Conservation (phyloP, 208 protist genomes). For the Trypanosoma vivax region DNA sequence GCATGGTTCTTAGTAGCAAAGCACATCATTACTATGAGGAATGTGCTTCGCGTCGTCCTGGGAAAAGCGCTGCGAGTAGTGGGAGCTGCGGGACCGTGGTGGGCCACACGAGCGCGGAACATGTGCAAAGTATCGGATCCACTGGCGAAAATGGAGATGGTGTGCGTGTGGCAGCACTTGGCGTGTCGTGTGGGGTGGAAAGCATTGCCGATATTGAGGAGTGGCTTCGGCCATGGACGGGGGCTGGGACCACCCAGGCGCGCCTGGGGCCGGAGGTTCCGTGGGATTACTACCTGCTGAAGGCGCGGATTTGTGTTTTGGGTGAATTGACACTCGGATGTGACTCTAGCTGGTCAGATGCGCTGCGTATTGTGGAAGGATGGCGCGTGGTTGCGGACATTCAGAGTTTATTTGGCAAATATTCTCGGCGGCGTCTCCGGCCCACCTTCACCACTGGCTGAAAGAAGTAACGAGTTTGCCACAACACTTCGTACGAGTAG, state of each 20-base stretch:
- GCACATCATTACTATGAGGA: conserved; percentile 25
- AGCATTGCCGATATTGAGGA: conserved; percentile 30
- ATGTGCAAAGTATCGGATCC: not conserved
- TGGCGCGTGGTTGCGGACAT: conserved; percentile 29
- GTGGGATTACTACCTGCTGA: conserved; percentile 75
- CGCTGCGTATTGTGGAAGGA: conserved; percentile 24
- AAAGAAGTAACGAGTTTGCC: not conserved
- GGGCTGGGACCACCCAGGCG: conserved; percentile 9
- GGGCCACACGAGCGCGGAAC: no score
- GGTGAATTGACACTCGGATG: conserved; percentile 1
- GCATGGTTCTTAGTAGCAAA: conserved; percentile 33
- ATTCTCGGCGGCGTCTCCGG: conserved; percentile 17
- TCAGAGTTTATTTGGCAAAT: conserved; percentile 24
- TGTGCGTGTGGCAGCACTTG: not conserved
- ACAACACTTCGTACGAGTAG: not conserved
- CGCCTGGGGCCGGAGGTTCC: conserved; percentile 52
- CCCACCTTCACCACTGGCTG: conserved; percentile 5
- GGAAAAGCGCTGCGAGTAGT: not conserved
- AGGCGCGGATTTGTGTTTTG: conserved; percentile 28
- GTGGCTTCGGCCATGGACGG: conserved; percentile 55
- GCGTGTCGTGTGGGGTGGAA: conserved; percentile 13
- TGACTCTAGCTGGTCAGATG: conserved; percentile 29
- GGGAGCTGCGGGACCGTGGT: conserved; percentile 18
- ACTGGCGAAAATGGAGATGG: not conserved
- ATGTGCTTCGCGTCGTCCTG: not conserved